Evolutionary conservation across 345 rosid species (phyloP).

Genomic region (Combretum micranthum): DNA sequence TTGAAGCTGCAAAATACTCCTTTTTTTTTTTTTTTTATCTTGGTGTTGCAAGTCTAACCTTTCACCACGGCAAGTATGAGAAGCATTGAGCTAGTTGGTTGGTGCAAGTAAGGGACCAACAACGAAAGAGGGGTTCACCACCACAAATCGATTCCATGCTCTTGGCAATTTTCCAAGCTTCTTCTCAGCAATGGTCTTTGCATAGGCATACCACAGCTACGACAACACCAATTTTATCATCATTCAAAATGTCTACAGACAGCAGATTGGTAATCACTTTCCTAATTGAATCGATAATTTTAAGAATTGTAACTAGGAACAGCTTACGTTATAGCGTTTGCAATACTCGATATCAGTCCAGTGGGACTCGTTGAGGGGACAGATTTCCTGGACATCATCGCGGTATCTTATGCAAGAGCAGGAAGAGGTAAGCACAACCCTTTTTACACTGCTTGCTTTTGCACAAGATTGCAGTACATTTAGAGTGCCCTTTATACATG

Average conservation of each 20-base stretch:
- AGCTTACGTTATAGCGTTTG: conserved; percentile 45
- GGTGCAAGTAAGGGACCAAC: conserved; percentile 85
- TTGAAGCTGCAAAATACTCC: too few species aligned
- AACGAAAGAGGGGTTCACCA: conserved; percentile 75
- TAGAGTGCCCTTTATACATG: conserved; percentile 64
- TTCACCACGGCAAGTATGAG: conserved; percentile 41
- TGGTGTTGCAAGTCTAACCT: conserved; percentile 30
- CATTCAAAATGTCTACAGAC: background rate
- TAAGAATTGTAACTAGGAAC: too few species aligned
- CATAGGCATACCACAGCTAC: conserved; percentile 86
- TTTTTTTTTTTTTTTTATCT: too few species aligned
- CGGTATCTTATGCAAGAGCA: conserved; percentile 75
- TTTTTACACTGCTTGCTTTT: conserved; percentile 40
- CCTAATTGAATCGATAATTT: background rate
- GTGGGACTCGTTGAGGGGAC: conserved; percentile 81
- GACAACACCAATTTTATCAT: background rate
- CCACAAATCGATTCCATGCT: conserved; percentile 67
- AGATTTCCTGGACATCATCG: conserved; percentile 42
- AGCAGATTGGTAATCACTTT: background rate
- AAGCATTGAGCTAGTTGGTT: conserved; percentile 72
- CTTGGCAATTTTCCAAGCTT: conserved; percentile 81
- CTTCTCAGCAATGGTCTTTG: conserved; percentile 66
- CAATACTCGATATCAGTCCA: conserved; percentile 91
- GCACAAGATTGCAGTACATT: conserved; percentile 65
- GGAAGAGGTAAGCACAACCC: conserved; percentile 83